Evolutionary conservation across 805 yeast genomes (phyloP), one percentile per base, ranked within the genome.

Genomic region (Metschnikowia gelsemii): DNA sequence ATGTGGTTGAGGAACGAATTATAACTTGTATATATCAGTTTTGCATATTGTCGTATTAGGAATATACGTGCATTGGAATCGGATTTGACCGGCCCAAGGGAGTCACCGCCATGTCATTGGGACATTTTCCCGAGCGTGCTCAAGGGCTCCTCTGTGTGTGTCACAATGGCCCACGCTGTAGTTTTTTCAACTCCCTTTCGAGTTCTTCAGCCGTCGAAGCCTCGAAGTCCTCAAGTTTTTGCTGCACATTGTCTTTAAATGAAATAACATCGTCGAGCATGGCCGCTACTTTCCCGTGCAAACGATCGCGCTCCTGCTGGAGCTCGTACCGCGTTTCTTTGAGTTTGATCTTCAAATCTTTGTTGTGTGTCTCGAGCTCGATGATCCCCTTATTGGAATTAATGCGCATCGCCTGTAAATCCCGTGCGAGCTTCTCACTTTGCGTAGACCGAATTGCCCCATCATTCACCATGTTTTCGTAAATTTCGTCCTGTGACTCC

Each of bases 181-280:
- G 34, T 22, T 36, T 30, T 20, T 37, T 35, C 11, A 40, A 24
- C 40, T 50, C 54, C 9, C 14, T 20, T 19, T 54, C 64, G 16
- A 45, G 52, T 49, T 72, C 81, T 32, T 64, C 68, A 40, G 59
- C 55, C 11, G 78, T 73, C 42, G 68, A 59, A 29, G 59, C 64
- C 50, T 80, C 83, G 46, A 80, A 68, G 26, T 74, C 80, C 52
- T 82, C 87, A 34, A 86, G 67, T 38, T 78, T 73, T 16, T 74
- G 70, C 56, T 86, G 91, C 32, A 85, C 73, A 44, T 75, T 78
- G 47, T 81, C 63, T 63, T 87, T 87, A 63, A 87, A 82, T 35
- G 70, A 74, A 36, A 84, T 74, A 17, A 81, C 75, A 42, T 65
- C 70, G 45, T 80, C 80, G 50, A 87, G 77, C 52, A 80, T 72